Conservation (phyloP, 1,284 basidiomycete genomes). For the Apiotrichum domesticum region DNA sequence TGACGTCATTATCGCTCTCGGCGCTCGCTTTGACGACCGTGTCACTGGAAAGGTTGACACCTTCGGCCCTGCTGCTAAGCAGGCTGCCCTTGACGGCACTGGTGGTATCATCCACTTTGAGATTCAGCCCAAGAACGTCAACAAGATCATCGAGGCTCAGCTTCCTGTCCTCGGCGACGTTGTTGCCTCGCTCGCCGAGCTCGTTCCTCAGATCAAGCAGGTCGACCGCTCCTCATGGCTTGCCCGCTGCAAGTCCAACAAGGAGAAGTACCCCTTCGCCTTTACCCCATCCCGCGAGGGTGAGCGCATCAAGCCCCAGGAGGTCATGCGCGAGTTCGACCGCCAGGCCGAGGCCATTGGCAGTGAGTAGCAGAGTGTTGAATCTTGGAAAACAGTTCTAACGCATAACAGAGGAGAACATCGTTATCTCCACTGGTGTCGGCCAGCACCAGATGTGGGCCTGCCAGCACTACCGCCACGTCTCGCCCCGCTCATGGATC, state of each 20-base stretch:
- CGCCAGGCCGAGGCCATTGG: slow-evolving; percentile 59
- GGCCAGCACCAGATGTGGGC: slow-evolving; percentile 99
- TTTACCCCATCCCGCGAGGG: slow-evolving; percentile 64
- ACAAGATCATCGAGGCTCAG: slow-evolving; percentile 94
- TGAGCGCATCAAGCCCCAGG: slow-evolving; percentile 86
- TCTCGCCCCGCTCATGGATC: slow-evolving; percentile 76
- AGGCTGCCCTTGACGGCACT: slow-evolving; percentile 75
- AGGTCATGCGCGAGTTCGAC: slow-evolving; percentile 90
- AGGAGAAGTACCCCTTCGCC: slow-evolving; percentile 82
- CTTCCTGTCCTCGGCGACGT: slow-evolving; percentile 94
- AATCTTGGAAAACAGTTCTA: too few relatives aligned
- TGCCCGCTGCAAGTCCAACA: slow-evolving; percentile 74
- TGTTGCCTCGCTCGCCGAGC: slow-evolving; percentile 67
- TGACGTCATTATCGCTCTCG: slow-evolving; percentile 94
- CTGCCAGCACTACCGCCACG: slow-evolving; percentile 90
- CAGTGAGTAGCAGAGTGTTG: slow-evolving; percentile 8
- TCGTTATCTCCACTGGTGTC: slow-evolving; percentile 87
- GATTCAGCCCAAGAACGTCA: slow-evolving; percentile 97
- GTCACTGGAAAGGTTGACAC: slow-evolving; percentile 86
- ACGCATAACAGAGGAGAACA: slow-evolving; percentile 58
- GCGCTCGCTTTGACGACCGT: slow-evolving; percentile 95
- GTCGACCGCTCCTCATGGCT: slow-evolving; percentile 74
- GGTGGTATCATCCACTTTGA: slow-evolving; percentile 99
- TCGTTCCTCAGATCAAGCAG: slow-evolving; percentile 69
- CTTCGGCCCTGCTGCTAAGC: slow-evolving; percentile 85